Evolutionary conservation across 116 monocot species (phyloP).

Genomic region (Thalassia testudinum): DNA sequence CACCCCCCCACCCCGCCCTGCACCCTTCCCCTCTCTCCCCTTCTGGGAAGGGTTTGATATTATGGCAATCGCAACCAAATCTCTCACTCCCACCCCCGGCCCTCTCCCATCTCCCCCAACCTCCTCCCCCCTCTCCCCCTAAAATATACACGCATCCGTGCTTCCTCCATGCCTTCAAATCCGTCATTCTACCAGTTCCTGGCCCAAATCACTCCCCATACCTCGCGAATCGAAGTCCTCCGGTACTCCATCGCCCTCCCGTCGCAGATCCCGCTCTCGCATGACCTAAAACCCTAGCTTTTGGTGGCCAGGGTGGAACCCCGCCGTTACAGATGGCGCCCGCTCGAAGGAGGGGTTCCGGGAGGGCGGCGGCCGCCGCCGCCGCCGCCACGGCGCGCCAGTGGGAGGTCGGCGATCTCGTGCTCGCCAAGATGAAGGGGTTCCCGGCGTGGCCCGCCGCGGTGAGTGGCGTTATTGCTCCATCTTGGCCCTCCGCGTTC

Average conservation of each 20-base stretch:
- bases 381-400: constrained; percentile 47
- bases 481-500: not conserved
- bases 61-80: not conserved
- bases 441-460: constrained; percentile 94
- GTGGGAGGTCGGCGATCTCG: constrained; percentile 96
- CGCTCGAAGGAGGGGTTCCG: constrained; percentile 43
- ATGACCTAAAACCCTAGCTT: constrained; percentile 23
- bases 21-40: no score
- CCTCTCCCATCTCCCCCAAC: not conserved
- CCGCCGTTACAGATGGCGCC: constrained; percentile 36
- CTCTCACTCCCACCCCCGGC: not conserved
- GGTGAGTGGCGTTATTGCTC: constrained; percentile 46
- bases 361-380: constrained; percentile 32
- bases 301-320: not conserved
- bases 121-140: not conserved
- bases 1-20: no score
- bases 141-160: not conserved
- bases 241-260: constrained; percentile 2
- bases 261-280: constrained; percentile 2
- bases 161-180: not conserved
- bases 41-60: not conserved
- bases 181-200: not conserved
- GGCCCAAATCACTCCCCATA: not conserved
- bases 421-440: constrained; percentile 97
- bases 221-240: not conserved